These are phyloP conservation scores for Penicillium riverlandense DNA, from an alignment of 495 filamentous ascomycete genomes.

Conservation along the genomic window DNA sequence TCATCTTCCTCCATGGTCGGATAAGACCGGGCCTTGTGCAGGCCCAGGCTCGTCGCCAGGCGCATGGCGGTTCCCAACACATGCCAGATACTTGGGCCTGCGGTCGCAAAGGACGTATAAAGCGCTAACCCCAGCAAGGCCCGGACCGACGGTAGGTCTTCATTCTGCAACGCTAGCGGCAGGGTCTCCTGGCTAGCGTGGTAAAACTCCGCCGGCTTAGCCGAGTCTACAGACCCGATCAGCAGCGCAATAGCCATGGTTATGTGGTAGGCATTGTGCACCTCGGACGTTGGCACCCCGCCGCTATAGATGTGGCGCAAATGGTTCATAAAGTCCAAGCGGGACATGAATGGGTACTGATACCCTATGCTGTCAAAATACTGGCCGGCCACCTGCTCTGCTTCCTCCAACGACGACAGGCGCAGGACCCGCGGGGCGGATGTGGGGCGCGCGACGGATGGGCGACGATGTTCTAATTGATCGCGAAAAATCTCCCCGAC, in stretches of 20 bases:
- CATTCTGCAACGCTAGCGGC: constrained; percentile 32
- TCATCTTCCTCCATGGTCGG: constrained; percentile 33
- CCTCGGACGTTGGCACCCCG: constrained; percentile 27
- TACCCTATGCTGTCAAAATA: constrained; percentile 41
- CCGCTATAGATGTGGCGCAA: constrained; percentile 35
- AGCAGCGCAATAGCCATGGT: constrained; percentile 33
- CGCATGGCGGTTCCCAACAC: constrained; percentile 41
- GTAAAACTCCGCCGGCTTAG: constrained; percentile 34
- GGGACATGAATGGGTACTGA: constrained; percentile 38
- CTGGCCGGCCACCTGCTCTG: constrained; percentile 25
- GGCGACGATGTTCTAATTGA: constrained; percentile 36
- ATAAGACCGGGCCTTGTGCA: constrained; percentile 38
- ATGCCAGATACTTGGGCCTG: constrained; percentile 48
- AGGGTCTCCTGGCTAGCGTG: constrained; percentile 33
- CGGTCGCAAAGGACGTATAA: constrained; percentile 44
- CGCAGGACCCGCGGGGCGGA: constrained; percentile 29
- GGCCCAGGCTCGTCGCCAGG: constrained; percentile 40
- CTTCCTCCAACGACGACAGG: constrained; percentile 34
- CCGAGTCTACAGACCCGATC: constrained; percentile 28
- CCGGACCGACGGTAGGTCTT: constrained; percentile 36
- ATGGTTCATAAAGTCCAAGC: constrained; percentile 27
- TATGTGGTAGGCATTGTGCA: constrained; percentile 35
- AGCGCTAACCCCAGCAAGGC: constrained; percentile 42
- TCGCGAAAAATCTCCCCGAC: constrained; percentile 41
- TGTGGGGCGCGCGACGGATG: constrained; percentile 29